Evolutionary conservation across 2,329 filamentous ascomycete species (phyloP).

Genomic region (Ceratocystis lukuohia): DNA sequence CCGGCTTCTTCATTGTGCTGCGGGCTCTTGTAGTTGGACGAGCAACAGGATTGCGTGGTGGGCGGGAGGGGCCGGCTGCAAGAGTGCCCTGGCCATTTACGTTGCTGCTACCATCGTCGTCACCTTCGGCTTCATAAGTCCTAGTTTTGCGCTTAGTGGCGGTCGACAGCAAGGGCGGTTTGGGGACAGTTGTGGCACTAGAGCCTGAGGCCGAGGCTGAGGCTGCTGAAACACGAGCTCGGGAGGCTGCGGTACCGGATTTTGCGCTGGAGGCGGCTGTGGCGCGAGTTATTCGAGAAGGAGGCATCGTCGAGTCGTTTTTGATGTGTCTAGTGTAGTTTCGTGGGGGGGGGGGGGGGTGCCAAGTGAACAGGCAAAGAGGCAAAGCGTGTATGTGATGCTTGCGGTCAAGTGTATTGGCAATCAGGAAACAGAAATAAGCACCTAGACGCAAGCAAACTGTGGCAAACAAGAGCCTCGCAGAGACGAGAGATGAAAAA

Average conservation of each 20-base stretch:
- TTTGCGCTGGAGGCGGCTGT: conserved; percentile 27
- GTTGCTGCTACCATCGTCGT: conserved; percentile 31
- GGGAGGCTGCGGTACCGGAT: conserved; percentile 37
- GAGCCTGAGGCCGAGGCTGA: conserved; percentile 10
- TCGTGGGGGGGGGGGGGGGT: background rate
- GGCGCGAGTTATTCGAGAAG: conserved; percentile 7
- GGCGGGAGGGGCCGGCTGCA: background rate
- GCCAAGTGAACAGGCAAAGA: background rate
- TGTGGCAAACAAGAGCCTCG: background rate
- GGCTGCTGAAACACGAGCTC: conserved; percentile 30
- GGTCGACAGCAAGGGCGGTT: conserved; percentile 1
- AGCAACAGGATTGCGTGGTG: background rate
- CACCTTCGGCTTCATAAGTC: conserved; percentile 39
- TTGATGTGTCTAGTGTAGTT: background rate
- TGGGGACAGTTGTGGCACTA: background rate
- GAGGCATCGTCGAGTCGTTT: background rate
- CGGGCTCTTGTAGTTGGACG: background rate
- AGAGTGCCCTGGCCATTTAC: conserved; percentile 30
- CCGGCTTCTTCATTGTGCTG: conserved; percentile 10
- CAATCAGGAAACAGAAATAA: background rate
- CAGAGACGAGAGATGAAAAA: background rate
- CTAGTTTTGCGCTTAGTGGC: conserved; percentile 36
- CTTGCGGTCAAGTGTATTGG: background rate
- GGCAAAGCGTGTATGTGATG: background rate
- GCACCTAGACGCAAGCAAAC: background rate